Percentiles rank a stretch among this genome's conserved stretches.
Evolutionary conservation across 176 grass and related monocot species (phyloP).

Genomic region (Triticum monococcum): DNA sequence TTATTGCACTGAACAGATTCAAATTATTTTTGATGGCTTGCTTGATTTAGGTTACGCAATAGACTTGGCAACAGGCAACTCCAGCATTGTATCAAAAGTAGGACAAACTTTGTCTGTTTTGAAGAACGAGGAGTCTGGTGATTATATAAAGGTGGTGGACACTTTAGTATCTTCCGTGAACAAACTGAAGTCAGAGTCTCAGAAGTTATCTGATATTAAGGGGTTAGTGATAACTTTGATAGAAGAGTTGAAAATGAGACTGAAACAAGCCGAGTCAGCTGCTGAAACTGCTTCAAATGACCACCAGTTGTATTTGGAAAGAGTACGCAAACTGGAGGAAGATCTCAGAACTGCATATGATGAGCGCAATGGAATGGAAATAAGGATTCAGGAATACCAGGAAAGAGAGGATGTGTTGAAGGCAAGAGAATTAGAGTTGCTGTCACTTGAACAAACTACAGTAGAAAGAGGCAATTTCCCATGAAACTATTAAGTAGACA

Average conservation of each 20-base stretch:
- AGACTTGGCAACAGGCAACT: constrained; percentile 37
- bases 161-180: constrained; percentile 44
- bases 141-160: constrained; percentile 46
- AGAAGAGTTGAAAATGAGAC: constrained; percentile 51
- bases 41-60: constrained; percentile 38
- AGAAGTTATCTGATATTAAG: constrained; percentile 40
- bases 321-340: constrained; percentile 60
- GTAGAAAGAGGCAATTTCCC: constrained; percentile 52
- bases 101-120: constrained; percentile 33
- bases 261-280: constrained; percentile 64
- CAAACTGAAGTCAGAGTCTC: constrained; percentile 40
- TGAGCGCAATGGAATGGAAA: constrained; percentile 63
- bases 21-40: constrained; percentile 40
- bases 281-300: constrained; percentile 64
- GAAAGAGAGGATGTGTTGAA: constrained; percentile 49
- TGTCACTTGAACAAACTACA: constrained; percentile 46
- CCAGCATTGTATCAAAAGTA: constrained; percentile 33
- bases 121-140: constrained; percentile 37
- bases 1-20: constrained; percentile 52
- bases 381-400: constrained; percentile 53
- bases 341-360: constrained; percentile 59
- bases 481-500: background rate
- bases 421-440: constrained; percentile 65
- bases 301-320: constrained; percentile 52
- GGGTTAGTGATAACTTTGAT: constrained; percentile 33